Conservation (phyloP, 306 rosid species). For the Malus sylvestris region DNA sequence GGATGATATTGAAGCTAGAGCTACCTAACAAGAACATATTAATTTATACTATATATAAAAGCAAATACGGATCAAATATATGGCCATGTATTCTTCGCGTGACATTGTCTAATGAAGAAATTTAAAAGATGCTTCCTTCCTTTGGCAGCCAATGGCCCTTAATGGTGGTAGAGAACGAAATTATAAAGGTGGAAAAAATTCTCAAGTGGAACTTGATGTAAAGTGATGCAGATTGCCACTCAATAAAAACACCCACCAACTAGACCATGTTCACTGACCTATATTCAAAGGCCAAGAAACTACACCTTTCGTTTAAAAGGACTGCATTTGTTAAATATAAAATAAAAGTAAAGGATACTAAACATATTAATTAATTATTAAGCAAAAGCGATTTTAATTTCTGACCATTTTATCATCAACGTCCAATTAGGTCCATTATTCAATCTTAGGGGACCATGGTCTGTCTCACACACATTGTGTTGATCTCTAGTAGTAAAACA, state of each 20-base stretch:
- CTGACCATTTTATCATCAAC: slow-evolving; percentile 1
- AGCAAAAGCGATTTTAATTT: neutral
- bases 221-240: slow-evolving; percentile 15
- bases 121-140: neutral
- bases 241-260: slow-evolving; percentile 14
- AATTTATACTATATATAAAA: neutral
- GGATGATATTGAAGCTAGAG: neutral
- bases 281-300: neutral
- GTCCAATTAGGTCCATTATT: neutral
- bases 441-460: neutral
- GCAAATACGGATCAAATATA: too few species aligned
- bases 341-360: slow-evolving; percentile 1
- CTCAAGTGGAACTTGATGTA: slow-evolving; percentile 13
- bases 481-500: neutral
- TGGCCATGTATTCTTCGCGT: neutral
- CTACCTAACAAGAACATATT: too few species aligned
- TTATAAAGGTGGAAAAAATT: neutral
- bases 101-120: neutral
- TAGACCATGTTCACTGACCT: slow-evolving; percentile 1
- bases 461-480: neutral
- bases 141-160: neutral
- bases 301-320: neutral
- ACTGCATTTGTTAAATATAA: neutral
- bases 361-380: neutral
- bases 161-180: neutral